These are phyloP conservation scores for Grigorovia transvaalensis DNA, from an alignment of 805 yeast genomes.

Conservation along the genomic window DNA sequence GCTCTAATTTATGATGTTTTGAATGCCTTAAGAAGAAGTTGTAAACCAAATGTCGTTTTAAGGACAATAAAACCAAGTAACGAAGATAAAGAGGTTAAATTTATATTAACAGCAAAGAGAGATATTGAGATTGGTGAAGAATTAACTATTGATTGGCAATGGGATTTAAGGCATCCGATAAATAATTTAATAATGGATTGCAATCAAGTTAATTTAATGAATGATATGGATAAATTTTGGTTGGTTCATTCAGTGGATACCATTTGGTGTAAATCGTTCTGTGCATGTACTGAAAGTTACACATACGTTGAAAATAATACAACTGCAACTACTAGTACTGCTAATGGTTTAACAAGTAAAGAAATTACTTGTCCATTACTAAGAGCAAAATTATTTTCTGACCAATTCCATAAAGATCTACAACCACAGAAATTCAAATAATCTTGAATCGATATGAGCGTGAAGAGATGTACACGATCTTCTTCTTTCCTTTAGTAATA, in stretches of 20 bases:
- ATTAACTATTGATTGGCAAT: conserved; percentile 74
- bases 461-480: too few relatives aligned
- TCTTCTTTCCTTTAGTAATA: too few relatives aligned
- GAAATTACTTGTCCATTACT: conserved; percentile 40
- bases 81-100: conserved; percentile 30
- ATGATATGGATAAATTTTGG: conserved; percentile 42
- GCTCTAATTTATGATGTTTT: conserved; percentile 34
- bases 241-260: conserved; percentile 54
- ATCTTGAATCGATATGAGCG: neutral
- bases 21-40: conserved; percentile 46
- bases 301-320: neutral
- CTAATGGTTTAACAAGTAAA: conserved; percentile 11
- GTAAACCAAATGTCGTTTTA: conserved; percentile 66
- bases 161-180: conserved; percentile 78
- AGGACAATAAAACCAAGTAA: conserved; percentile 32
- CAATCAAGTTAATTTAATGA: conserved; percentile 41
- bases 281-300: conserved; percentile 36
- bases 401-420: conserved; percentile 29
- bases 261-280: conserved; percentile 50
- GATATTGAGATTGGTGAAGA: conserved; percentile 60
- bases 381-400: conserved; percentile 53
- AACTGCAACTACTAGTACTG: too few relatives aligned
- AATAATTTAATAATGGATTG: conserved; percentile 38
- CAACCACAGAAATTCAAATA: neutral
- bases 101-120: conserved; percentile 46